Percentiles rank a stretch among this genome's conserved stretches.
Conservation (phyloP, 352 stramenopile species). For the Phytophthora nicotianae region DNA sequence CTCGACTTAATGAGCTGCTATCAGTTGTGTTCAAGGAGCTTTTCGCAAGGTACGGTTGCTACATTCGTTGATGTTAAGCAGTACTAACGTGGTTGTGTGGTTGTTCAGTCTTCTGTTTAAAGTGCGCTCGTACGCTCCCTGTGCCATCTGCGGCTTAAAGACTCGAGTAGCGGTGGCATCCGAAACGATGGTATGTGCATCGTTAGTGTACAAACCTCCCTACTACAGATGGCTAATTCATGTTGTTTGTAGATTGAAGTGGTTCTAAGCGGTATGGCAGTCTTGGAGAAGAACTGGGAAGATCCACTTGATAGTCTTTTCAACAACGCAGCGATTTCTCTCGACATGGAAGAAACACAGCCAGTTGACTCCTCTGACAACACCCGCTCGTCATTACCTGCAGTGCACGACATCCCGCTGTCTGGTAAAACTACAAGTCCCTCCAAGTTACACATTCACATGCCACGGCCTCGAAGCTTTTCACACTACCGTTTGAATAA, state of each 20-base stretch:
- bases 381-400: slow-evolving; percentile 10
- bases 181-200: slow-evolving; percentile 73
- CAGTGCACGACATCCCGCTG: slow-evolving; percentile 47
- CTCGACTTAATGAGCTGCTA: slow-evolving; percentile 80
- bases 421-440: slow-evolving; percentile 36
- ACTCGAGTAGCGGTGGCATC: slow-evolving; percentile 73
- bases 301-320: slow-evolving; percentile 56
- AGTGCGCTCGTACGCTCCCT: slow-evolving; percentile 68
- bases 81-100: neutral
- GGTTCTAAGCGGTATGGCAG: slow-evolving; percentile 80
- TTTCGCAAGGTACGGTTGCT: slow-evolving; percentile 65
- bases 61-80: neutral
- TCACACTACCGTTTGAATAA: slow-evolving; percentile 40
- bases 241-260: slow-evolving; percentile 75
- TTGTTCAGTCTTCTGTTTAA: slow-evolving; percentile 59
- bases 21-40: slow-evolving; percentile 88
- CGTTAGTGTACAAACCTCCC: neutral
- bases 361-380: slow-evolving; percentile 20
- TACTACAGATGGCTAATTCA: neutral
- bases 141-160: slow-evolving; percentile 84
- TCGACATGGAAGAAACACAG: slow-evolving; percentile 45
- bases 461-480: slow-evolving; percentile 42
- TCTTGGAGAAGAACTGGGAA: slow-evolving; percentile 61
- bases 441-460: slow-evolving; percentile 49
- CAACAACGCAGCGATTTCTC: slow-evolving; percentile 42